Conservation (phyloP, 495 filamentous ascomycete species). For the Neurospora sp. region DNA sequence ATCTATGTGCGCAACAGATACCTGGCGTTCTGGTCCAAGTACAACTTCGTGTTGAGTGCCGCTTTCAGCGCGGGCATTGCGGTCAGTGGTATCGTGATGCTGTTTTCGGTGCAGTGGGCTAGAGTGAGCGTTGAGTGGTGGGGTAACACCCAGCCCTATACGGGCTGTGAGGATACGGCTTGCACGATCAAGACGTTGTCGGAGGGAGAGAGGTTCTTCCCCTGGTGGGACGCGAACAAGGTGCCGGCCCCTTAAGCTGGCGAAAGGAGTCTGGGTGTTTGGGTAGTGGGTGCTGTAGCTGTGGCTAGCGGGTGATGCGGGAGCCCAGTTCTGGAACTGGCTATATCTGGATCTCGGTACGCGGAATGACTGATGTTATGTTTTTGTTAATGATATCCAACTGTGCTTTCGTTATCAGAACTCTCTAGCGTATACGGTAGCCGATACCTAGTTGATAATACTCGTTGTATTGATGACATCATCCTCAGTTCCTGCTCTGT, state of each 20-base stretch:
- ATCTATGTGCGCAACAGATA: slow-evolving; percentile 26
- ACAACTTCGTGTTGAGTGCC: slow-evolving; percentile 34
- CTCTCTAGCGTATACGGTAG: neutral
- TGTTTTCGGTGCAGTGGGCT: slow-evolving; percentile 28
- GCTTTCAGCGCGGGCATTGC: slow-evolving; percentile 30
- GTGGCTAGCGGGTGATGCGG: too few species aligned
- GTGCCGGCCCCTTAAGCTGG: neutral
- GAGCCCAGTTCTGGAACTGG: too few species aligned
- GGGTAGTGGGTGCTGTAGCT: too few species aligned
- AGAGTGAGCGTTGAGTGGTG: slow-evolving; percentile 31
- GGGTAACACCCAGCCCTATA: slow-evolving; percentile 23
- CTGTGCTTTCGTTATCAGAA: neutral
- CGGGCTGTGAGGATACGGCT: slow-evolving; percentile 22
- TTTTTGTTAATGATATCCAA: neutral
- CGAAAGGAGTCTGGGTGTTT: neutral
- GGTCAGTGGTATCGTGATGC: slow-evolving; percentile 29
- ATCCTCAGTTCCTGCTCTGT: neutral
- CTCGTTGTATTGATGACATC: neutral
- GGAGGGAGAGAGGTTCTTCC: slow-evolving; percentile 14
- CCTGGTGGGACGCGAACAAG: neutral
- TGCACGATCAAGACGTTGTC: slow-evolving; percentile 17
- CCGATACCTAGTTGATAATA: neutral
- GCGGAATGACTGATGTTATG: neutral
- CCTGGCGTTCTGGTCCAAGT: slow-evolving; percentile 34
- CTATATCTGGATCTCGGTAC: neutral